A percentile compares a stretch with the other conserved stretches of the same genome.
These are phyloP conservation scores for Fusarium chaquense DNA, from an alignment of 2,329 filamentous ascomycete species.

Conservation along the genomic window DNA sequence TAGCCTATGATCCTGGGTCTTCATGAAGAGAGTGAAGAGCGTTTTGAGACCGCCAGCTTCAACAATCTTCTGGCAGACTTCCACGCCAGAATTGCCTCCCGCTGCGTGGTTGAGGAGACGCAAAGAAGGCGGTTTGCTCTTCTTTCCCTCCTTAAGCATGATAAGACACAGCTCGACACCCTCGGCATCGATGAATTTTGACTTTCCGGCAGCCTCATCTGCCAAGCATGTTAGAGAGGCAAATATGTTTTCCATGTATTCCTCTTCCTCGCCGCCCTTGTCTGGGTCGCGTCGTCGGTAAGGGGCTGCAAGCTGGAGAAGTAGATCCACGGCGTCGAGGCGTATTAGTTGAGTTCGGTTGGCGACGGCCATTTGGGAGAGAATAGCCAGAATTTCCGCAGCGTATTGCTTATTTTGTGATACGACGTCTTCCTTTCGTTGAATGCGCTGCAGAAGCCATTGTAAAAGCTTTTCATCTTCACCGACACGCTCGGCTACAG, in stretches of 20 bases:
- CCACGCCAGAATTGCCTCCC: slow-evolving; percentile 58
- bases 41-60: slow-evolving; percentile 87
- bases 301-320: slow-evolving; percentile 84
- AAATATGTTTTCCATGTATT: slow-evolving; percentile 95
- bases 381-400: slow-evolving; percentile 89
- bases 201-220: slow-evolving; percentile 80
- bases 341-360: slow-evolving; percentile 73
- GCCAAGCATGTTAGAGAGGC: slow-evolving; percentile 85
- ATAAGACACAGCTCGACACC: slow-evolving; percentile 92
- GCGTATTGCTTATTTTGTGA: slow-evolving; percentile 96
- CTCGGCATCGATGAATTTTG: slow-evolving; percentile 87
- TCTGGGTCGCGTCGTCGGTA: slow-evolving; percentile 90
- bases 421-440: slow-evolving; percentile 74
- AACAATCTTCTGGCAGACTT: slow-evolving; percentile 81
- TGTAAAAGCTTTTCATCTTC: slow-evolving; percentile 74
- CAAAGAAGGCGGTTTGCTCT: slow-evolving; percentile 81
- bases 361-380: slow-evolving; percentile 79
- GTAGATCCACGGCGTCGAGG: slow-evolving; percentile 78
- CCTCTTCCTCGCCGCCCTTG: slow-evolving; percentile 89
- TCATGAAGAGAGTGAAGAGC: slow-evolving; percentile 89
- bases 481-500: slow-evolving; percentile 78
- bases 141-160: slow-evolving; percentile 90
- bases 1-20: slow-evolving; percentile 75
- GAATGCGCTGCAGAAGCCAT: slow-evolving; percentile 83
- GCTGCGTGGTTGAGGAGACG: slow-evolving; percentile 88